Evolutionary conservation across 495 filamentous ascomycete genomes (phyloP).

Genomic region (Lasiosphaeria miniovina): DNA sequence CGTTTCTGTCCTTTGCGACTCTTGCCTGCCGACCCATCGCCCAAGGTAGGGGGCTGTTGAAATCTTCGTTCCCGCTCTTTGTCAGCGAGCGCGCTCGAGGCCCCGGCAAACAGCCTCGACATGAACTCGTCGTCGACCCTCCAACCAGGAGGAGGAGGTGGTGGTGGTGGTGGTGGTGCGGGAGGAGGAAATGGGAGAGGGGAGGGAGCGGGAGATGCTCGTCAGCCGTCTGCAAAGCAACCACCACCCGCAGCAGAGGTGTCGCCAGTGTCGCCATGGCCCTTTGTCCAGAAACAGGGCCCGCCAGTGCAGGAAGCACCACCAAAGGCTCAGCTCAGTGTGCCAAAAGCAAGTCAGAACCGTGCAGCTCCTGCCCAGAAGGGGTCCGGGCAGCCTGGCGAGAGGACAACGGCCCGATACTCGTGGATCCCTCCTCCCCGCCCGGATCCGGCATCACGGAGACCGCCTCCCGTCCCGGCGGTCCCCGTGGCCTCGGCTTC

Average conservation of each 20-base stretch:
- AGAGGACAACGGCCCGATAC: background rate
- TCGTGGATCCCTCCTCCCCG: background rate
- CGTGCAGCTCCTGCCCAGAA: background rate
- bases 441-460: background rate
- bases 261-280: constrained; percentile 1
- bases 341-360: background rate
- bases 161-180: too few species aligned
- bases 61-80: background rate
- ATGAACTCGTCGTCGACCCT: background rate
- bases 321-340: background rate
- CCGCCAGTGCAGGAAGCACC: background rate
- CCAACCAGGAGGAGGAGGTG: background rate
- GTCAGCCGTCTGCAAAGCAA: background rate
- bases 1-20: background rate
- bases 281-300: background rate
- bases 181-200: too few species aligned
- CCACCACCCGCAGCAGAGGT: background rate
- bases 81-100: background rate
- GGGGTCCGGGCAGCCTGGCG: background rate
- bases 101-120: background rate
- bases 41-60: background rate
- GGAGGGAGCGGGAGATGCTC: background rate
- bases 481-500: background rate
- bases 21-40: background rate
- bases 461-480: background rate